Evolutionary conservation across 106 monocot species (phyloP), one percentile per base, ranked within the genome.

Genomic region (Amphibolis antarctica): DNA sequence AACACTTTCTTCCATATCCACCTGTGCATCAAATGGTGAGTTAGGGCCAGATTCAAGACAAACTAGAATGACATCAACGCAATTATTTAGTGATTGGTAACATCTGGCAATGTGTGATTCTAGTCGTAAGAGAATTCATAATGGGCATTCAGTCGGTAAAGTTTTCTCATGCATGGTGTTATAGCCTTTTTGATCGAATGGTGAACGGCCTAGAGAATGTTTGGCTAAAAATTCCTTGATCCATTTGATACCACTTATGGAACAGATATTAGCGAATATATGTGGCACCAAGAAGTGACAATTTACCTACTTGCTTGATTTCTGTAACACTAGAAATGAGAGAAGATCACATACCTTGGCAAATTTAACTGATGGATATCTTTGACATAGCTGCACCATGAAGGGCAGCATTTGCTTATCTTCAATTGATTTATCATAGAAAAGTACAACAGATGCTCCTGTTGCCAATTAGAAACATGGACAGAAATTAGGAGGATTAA

Each of bases 321-420:
- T n/a, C n/a, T n/a, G 36, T 36, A 36, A 36, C 28, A 57, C 29
- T 14, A 28, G 3, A 13, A 63, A 44, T 46, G 12, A 28, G 10
- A 24, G 11, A 47, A 26, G 42, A 45, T 26, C 53, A 53, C 45
- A 56, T 22, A 84, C 80, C 80, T 77, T 75, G 47, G 76, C 30
- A 55, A 84, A 84, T 54, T 62, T 63, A 18, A 74, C 48, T n/a
- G 69, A 67, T 20, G 80, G 73, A 19, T 84, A 67, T 77, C 52
- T 66, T 42, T 54, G 62, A 70, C 67, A 28, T 25, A 84, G 67
- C 48, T 80, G 48, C 70, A 71, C 71, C 62, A 80, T 46, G 13
- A 48, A 74, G 26, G 73, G 36, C 19, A 68, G 31, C 60, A 70
- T 55, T 18, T 59, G 9, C 49, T 56, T 66, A 29, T 66, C 28